A percentile compares a stretch with the other conserved stretches of the same genome.
Evolutionary conservation across 2,329 filamentous ascomycete species (phyloP).

Genomic region (Aspergillus fumigatiaffinis): DNA sequence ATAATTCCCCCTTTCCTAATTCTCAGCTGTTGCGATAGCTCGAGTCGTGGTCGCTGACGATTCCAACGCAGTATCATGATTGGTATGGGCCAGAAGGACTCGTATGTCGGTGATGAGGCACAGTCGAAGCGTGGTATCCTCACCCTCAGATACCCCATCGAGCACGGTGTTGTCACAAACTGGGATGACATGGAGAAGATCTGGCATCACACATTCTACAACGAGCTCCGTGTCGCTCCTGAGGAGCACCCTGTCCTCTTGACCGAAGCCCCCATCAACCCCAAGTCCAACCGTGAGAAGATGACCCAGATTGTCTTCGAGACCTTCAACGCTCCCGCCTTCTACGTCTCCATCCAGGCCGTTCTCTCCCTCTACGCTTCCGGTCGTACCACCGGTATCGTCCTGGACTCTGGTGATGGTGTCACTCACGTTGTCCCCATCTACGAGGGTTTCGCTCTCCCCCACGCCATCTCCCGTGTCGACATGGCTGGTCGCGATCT

Average conservation of each 20-base stretch:
- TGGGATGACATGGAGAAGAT: constrained; percentile 99
- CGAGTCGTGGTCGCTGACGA: constrained; percentile 27
- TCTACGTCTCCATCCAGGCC: constrained; percentile 99
- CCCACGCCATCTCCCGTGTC: constrained; percentile 99
- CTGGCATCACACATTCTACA: constrained; percentile 99
- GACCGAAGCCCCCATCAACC: constrained; percentile 99
- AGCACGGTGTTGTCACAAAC: constrained; percentile 99
- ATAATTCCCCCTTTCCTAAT: constrained; percentile 34
- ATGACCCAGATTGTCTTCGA: constrained; percentile 99
- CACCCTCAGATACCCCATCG: constrained; percentile 98
- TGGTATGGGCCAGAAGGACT: constrained; percentile 99
- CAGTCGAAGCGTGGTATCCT: constrained; percentile 99
- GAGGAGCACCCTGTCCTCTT: constrained; percentile 99
- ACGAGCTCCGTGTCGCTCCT: constrained; percentile 98
- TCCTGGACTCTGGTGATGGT: constrained; percentile 99
- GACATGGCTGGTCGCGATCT: constrained; percentile 99
- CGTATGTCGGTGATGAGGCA: constrained; percentile 99
- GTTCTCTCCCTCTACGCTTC: constrained; percentile 99
- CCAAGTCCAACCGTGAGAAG: constrained; percentile 99
- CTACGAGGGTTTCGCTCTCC: constrained; percentile 99
- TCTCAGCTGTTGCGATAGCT: constrained; percentile 1
- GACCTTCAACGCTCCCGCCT: constrained; percentile 99
- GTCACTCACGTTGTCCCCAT: constrained; percentile 99
- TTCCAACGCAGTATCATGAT: constrained; percentile 86
- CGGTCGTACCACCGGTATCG: constrained; percentile 99